Conservation (phyloP, 2,329 filamentous ascomycete genomes). For the Aureobasidium sp. region DNA sequence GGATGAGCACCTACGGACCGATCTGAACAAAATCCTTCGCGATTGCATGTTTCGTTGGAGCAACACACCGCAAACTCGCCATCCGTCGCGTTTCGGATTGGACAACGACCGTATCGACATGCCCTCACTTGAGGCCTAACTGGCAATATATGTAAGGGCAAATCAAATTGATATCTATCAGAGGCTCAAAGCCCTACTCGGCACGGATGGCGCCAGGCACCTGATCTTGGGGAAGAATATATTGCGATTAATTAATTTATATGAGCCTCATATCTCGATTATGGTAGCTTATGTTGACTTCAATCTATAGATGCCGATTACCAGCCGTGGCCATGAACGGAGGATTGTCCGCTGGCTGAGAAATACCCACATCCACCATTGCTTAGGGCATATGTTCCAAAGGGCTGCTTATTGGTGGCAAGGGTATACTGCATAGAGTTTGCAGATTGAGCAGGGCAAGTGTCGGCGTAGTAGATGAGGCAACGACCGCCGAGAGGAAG, state of each 20-base stretch:
- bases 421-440: background rate
- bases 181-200: background rate
- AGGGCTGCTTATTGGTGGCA: background rate
- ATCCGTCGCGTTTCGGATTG: no score
- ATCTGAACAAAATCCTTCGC: no score
- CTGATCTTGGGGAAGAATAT: background rate
- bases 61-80: background rate
- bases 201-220: background rate
- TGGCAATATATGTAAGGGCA: no score
- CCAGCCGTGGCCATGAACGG: background rate
- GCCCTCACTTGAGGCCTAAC: no score
- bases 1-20: background rate
- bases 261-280: no score
- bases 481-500: conserved; percentile 2
- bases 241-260: background rate
- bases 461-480: conserved; percentile 1
- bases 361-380: conserved; percentile 5
- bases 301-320: background rate
- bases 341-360: background rate
- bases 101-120: no score
- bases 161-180: no score
- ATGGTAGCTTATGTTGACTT: background rate
- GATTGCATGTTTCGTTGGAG: background rate
- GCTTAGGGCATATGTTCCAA: background rate
- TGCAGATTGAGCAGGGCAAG: conserved; percentile 2